These are phyloP conservation scores for Aphanomyces cochlioides DNA, from an alignment of 352 stramenopile species.

Conservation along the genomic window DNA sequence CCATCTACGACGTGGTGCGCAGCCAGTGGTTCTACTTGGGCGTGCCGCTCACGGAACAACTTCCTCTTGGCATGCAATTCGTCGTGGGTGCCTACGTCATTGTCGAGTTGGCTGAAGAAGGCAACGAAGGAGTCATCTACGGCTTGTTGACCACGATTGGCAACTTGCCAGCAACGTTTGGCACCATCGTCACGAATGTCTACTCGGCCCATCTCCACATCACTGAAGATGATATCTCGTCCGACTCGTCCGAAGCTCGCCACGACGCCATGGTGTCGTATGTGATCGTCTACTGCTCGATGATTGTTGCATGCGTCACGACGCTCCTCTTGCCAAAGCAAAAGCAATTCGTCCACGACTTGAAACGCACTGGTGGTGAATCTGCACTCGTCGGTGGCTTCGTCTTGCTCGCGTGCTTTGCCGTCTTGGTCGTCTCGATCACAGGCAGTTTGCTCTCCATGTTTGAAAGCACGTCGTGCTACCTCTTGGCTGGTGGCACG, in stretches of 20 bases:
- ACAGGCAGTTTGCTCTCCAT: constrained; percentile 58
- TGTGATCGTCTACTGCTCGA: constrained; percentile 41
- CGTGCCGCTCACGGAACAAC: constrained; percentile 43
- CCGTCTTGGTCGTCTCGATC: constrained; percentile 45
- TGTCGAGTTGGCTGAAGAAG: constrained; percentile 52
- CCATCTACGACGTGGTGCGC: constrained; percentile 49
- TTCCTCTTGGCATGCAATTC: constrained; percentile 48
- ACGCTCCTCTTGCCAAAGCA: constrained; percentile 1
- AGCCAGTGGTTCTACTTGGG: constrained; percentile 66
- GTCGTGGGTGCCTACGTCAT: constrained; percentile 54
- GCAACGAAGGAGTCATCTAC: constrained; percentile 57
- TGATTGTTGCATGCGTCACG: background rate
- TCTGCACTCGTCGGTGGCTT: constrained; percentile 4
- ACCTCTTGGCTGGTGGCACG: constrained; percentile 46
- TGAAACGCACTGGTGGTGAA: constrained; percentile 10
- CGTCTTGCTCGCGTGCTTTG: background rate
- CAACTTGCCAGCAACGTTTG: constrained; percentile 46
- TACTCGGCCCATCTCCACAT: constrained; percentile 43
- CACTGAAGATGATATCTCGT: constrained; percentile 38
- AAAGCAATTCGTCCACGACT: constrained; percentile 1
- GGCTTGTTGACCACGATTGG: constrained; percentile 50
- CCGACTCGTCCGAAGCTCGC: constrained; percentile 41
- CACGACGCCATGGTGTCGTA: constrained; percentile 39
- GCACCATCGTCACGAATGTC: constrained; percentile 43
- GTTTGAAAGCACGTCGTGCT: constrained; percentile 49